Evolutionary conservation across 805 yeast genomes (phyloP).

Genomic region (Candida chilensis): DNA sequence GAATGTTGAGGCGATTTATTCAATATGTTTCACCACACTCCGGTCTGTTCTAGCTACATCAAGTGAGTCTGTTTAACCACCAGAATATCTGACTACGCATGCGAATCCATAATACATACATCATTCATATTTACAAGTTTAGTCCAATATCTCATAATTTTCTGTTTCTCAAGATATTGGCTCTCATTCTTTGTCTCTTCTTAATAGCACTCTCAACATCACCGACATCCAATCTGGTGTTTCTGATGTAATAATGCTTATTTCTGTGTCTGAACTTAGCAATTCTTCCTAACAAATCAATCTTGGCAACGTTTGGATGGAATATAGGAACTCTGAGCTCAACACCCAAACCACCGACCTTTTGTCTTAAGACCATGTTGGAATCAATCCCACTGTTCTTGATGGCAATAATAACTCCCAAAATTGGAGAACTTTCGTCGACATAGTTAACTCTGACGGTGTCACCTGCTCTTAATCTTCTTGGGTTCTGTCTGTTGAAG

Average conservation of each 20-base stretch:
- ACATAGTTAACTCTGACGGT: conserved; percentile 66
- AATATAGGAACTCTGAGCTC: conserved; percentile 75
- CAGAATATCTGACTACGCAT: too few relatives aligned
- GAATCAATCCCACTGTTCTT: conserved; percentile 67
- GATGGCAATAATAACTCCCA: conserved; percentile 74
- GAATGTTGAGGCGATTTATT: too few relatives aligned
- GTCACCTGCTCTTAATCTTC: conserved; percentile 70
- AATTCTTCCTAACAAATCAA: conserved; percentile 75
- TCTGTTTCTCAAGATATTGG: too few relatives aligned
- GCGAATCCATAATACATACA: too few relatives aligned
- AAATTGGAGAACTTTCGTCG: conserved; percentile 52
- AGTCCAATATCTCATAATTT: too few relatives aligned
- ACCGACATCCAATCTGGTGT: conserved; percentile 65
- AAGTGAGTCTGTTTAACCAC: too few relatives aligned
- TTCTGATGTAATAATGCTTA: conserved; percentile 88
- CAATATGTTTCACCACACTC: too few relatives aligned
- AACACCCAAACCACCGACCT: conserved; percentile 73
- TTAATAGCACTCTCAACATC: conserved; percentile 57
- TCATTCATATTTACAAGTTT: too few relatives aligned
- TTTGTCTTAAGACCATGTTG: conserved; percentile 75
- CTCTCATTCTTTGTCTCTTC: too few relatives aligned
- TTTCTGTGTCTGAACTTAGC: conserved; percentile 61
- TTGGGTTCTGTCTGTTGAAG: conserved; percentile 34
- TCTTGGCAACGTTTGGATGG: conserved; percentile 67
- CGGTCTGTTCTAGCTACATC: too few relatives aligned